Evolutionary conservation across 176 grass and related monocot genomes (phyloP).

Genomic region (Lolium perenne): DNA sequence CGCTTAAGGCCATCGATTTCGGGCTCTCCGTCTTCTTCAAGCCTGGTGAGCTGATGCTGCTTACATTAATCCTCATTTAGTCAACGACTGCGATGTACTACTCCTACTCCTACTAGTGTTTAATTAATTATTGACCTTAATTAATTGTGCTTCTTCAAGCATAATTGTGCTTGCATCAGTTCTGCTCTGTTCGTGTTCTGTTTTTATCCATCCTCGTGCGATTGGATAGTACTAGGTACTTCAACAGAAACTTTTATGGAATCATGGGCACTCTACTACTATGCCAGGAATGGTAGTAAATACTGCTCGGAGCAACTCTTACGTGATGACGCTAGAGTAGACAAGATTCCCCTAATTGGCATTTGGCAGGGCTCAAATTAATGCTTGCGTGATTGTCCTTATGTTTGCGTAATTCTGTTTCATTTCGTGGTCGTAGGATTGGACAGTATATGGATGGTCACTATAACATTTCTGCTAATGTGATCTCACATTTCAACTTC

Average conservation of each 20-base stretch:
- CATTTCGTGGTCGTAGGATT: neutral
- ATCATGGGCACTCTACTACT: neutral
- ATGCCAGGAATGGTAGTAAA: neutral
- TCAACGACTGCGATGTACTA: conserved; percentile 5
- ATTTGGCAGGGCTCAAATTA: too few relatives aligned
- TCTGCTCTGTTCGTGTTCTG: too few relatives aligned
- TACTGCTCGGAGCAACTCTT: neutral
- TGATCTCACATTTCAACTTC: neutral
- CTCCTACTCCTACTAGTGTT: neutral
- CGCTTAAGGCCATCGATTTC: conserved; percentile 98
- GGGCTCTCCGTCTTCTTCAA: conserved; percentile 99
- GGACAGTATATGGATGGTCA: conserved; percentile 1
- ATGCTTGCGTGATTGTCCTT: too few relatives aligned
- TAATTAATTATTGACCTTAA: neutral
- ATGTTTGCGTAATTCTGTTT: too few relatives aligned
- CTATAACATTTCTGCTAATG: neutral
- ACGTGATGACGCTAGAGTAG: neutral
- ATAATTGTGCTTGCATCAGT: neutral
- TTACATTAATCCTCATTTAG: conserved; percentile 9
- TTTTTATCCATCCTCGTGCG: neutral
- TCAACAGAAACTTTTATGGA: neutral
- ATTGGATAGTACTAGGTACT: neutral
- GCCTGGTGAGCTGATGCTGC: conserved; percentile 57
- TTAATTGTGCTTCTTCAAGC: too few relatives aligned
- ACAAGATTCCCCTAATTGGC: neutral